These are phyloP conservation scores for Solanum lycopersicoides DNA, from an alignment of 257 asterid species.

Conservation along the genomic window DNA sequence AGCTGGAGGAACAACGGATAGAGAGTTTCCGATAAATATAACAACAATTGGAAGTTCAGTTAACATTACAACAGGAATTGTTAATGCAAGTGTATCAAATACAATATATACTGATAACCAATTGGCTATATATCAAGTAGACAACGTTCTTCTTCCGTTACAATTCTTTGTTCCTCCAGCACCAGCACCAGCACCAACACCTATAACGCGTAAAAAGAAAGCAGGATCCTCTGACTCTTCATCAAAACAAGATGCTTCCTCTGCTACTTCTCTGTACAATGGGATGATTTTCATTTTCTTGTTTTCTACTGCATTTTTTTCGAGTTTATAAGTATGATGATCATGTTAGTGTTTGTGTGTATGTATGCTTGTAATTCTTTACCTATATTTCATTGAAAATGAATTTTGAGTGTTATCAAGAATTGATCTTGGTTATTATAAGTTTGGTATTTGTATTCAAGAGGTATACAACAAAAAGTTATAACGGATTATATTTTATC, in stretches of 20 bases:
- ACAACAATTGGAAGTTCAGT: constrained; percentile 28
- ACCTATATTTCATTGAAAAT: not conserved
- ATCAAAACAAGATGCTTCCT: constrained; percentile 6
- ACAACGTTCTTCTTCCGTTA: constrained; percentile 38
- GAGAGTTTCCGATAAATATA: constrained; percentile 31
- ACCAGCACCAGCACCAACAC: constrained; percentile 43
- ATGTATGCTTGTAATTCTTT: not conserved
- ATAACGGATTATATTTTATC: not conserved
- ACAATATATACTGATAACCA: constrained; percentile 32
- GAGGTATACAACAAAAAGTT: not conserved
- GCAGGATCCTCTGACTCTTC: constrained; percentile 1
- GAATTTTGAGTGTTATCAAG: not conserved
- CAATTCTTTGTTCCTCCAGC: constrained; percentile 32
- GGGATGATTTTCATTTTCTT: not conserved
- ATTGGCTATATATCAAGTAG: constrained; percentile 43
- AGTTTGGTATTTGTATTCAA: not conserved
- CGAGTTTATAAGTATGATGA: not conserved
- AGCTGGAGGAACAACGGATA: constrained; percentile 32
- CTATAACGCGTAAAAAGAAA: constrained; percentile 17
- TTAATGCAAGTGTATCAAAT: constrained; percentile 28
- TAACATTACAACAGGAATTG: constrained; percentile 40
- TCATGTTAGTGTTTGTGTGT: not conserved
- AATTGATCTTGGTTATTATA: not conserved
- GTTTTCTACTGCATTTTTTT: not conserved
- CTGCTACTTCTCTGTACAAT: constrained; percentile 2